These are phyloP conservation scores for Papiliotrema nemorosa DNA, from an alignment of 1,284 basidiomycete genomes.

Conservation along the genomic window DNA sequence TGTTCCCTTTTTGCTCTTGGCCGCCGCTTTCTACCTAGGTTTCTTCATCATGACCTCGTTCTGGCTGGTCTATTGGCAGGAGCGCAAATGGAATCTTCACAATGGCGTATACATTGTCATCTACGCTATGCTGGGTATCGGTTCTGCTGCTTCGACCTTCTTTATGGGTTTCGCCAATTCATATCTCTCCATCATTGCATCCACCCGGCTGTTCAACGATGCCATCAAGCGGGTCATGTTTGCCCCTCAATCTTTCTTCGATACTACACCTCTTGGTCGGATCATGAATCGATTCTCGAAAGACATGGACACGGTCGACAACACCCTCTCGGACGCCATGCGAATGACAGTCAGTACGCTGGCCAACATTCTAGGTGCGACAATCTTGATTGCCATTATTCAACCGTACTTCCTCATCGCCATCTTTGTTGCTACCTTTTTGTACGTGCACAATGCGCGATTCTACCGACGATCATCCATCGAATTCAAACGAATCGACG, in stretches of 20 bases:
- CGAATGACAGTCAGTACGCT: slow-evolving; percentile 61
- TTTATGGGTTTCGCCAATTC: slow-evolving; percentile 53
- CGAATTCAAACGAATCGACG: slow-evolving; percentile 67
- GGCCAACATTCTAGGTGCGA: slow-evolving; percentile 47
- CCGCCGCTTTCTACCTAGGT: slow-evolving; percentile 40
- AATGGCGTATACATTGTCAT: slow-evolving; percentile 56
- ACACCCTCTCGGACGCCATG: slow-evolving; percentile 61
- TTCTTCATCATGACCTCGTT: slow-evolving; percentile 46
- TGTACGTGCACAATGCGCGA: slow-evolving; percentile 59
- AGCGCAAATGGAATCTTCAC: slow-evolving; percentile 46
- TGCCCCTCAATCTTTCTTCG: slow-evolving; percentile 83
- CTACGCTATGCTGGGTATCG: slow-evolving; percentile 56
- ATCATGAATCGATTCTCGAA: slow-evolving; percentile 82
- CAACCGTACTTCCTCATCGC: slow-evolving; percentile 81
- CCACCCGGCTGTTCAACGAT: slow-evolving; percentile 54
- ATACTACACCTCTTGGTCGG: slow-evolving; percentile 83
- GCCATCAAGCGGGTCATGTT: slow-evolving; percentile 63
- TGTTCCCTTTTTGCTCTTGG: slow-evolving; percentile 52
- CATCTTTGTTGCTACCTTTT: slow-evolving; percentile 58
- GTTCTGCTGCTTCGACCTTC: slow-evolving; percentile 54
- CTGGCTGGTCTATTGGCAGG: slow-evolving; percentile 74
- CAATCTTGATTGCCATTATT: slow-evolving; percentile 71
- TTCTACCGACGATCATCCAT: slow-evolving; percentile 87
- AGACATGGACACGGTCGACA: slow-evolving; percentile 83
- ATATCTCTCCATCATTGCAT: slow-evolving; percentile 61